phyloP scores from a whole-genome alignment of 1,139 yeast genomes.

The Citeromyces hawaiiensis region DNA sequence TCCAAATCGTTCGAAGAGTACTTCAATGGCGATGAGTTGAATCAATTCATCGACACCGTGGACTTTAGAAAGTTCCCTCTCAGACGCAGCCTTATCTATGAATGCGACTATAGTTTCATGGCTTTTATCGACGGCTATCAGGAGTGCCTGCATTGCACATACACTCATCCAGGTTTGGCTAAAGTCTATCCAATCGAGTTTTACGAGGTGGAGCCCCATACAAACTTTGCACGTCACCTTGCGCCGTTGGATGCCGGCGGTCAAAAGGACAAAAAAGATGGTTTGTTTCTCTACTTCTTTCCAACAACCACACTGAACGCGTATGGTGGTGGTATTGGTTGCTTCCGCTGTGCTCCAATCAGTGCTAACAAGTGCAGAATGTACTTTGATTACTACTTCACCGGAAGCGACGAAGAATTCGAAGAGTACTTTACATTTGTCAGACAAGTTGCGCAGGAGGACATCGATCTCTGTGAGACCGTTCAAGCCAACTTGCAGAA shows the following conservation, averaged over 20 bases:
- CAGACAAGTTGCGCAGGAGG: constrained; percentile 15
- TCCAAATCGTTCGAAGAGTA: constrained; percentile 8
- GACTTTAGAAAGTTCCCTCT: constrained; percentile 9
- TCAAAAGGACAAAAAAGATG: constrained; percentile 5
- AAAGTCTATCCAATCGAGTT: constrained; percentile 12
- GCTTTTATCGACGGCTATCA: constrained; percentile 15
- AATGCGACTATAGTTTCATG: constrained; percentile 12
- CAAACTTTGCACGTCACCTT: constrained; percentile 13
- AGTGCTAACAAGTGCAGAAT: constrained; percentile 11
- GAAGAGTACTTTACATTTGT: constrained; percentile 12
- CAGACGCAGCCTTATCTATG: constrained; percentile 11
- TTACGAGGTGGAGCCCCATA: constrained; percentile 11
- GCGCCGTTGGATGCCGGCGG: constrained; percentile 5
- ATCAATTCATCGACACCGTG: constrained; percentile 8
- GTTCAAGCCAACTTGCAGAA: constrained; percentile 11
- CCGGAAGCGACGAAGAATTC: constrained; percentile 12
- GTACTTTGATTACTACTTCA: constrained; percentile 15
- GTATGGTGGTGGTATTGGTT: constrained; percentile 15
- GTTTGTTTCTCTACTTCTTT: constrained; percentile 13
- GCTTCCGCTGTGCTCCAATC: constrained; percentile 13
- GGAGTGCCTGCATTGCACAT: constrained; percentile 14
- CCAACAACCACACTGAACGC: constrained; percentile 11
- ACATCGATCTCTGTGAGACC: constrained; percentile 13
- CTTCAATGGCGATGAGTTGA: constrained; percentile 8
- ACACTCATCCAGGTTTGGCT: constrained; percentile 12